phyloP scores from a whole-genome alignment of 352 stramenopile genomes.

The Phytophthora constricta region DNA sequence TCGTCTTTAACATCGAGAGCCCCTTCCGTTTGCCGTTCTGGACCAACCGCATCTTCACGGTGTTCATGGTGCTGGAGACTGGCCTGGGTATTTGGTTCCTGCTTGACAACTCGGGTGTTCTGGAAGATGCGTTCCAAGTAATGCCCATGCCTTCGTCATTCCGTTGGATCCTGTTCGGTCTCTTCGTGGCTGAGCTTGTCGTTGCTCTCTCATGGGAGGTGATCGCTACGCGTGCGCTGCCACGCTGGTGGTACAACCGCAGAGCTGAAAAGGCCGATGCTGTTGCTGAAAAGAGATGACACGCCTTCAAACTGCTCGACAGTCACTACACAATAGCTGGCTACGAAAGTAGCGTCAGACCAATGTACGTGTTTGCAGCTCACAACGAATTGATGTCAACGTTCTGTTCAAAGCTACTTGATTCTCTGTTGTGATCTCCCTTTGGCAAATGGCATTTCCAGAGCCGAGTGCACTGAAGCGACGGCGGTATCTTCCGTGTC shows the following conservation, averaged over 20 bases:
- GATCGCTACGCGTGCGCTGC: constrained; percentile 30
- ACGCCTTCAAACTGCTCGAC: not conserved
- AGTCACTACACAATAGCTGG: not conserved
- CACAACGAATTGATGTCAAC: not conserved
- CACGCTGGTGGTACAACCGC: constrained; percentile 15
- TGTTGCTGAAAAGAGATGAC: not conserved
- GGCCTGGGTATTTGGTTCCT: constrained; percentile 45
- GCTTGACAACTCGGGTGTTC: constrained; percentile 32
- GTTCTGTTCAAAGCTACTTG: too few species aligned
- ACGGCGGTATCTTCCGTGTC: constrained; percentile 47
- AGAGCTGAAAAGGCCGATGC: not conserved
- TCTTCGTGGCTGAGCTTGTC: constrained; percentile 41
- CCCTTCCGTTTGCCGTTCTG: constrained; percentile 51
- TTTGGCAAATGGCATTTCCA: too few species aligned
- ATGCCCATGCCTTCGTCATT: constrained; percentile 38
- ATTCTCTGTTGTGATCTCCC: too few species aligned
- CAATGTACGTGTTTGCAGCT: not conserved
- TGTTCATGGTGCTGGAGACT: constrained; percentile 24
- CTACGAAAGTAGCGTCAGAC: not conserved
- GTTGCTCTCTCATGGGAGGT: constrained; percentile 30
- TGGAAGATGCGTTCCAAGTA: constrained; percentile 49
- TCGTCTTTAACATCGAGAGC: constrained; percentile 55
- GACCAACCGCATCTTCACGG: constrained; percentile 42
- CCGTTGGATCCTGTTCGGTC: constrained; percentile 41
- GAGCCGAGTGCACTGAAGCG: too few species aligned